phyloP scores from a whole-genome alignment of 2,329 filamentous ascomycete species.

The Aciculosporium take region DNA sequence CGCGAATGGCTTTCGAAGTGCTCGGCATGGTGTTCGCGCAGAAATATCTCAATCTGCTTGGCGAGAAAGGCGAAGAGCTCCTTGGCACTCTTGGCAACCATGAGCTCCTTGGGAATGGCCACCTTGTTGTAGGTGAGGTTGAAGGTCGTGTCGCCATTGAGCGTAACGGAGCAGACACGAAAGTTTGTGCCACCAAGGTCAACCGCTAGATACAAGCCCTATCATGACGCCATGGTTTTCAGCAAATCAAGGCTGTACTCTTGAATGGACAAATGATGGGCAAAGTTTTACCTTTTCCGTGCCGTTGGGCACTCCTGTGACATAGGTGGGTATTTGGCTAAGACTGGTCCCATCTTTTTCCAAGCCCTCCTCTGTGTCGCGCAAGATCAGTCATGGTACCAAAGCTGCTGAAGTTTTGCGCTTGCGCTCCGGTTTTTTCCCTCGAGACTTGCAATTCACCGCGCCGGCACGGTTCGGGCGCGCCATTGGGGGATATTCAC shows the following conservation, averaged over 20 bases:
- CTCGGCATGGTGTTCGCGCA: constrained; percentile 75
- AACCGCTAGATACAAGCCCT: constrained; percentile 92
- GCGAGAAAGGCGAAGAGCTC: constrained; percentile 89
- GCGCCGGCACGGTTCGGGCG: no score
- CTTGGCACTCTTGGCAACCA: constrained; percentile 73
- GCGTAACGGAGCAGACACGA: constrained; percentile 84
- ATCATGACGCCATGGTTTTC: no score
- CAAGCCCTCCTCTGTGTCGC: constrained; percentile 63
- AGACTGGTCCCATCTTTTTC: constrained; percentile 63
- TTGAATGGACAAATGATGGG: no score
- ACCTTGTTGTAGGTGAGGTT: constrained; percentile 87
- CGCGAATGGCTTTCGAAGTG: constrained; percentile 62
- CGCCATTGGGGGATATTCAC: constrained; percentile 8
- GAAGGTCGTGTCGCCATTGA: constrained; percentile 92
- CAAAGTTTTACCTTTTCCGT: constrained; percentile 75
- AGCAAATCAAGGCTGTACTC: no score
- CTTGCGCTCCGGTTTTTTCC: background rate
- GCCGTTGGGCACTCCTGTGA: constrained; percentile 89
- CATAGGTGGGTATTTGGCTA: constrained; percentile 94
- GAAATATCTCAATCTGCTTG: constrained; percentile 79
- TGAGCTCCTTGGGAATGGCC: constrained; percentile 75
- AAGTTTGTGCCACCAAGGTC: constrained; percentile 98
- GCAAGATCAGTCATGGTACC: background rate
- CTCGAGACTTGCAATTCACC: no score
- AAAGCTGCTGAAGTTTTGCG: background rate